Evolutionary conservation across 73 alveolate genomes (phyloP).

Genomic region (Paraurostyla sp.): DNA sequence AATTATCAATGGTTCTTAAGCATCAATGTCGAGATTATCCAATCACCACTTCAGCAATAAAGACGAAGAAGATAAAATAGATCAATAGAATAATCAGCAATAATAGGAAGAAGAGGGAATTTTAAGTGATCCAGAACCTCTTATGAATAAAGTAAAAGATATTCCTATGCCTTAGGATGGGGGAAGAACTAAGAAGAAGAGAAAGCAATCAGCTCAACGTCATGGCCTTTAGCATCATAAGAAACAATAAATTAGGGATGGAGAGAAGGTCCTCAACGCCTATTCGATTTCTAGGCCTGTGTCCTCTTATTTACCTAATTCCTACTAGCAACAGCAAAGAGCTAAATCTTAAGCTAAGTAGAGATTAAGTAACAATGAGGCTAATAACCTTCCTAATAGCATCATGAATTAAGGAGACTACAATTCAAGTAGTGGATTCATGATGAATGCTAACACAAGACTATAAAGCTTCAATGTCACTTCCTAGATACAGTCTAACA

Average conservation of each 20-base stretch:
- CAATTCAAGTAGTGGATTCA: not conserved
- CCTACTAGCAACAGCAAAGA: not conserved
- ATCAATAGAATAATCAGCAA: not conserved
- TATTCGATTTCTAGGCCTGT: slow-evolving; percentile 10
- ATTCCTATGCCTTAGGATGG: not conserved
- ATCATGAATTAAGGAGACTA: not conserved
- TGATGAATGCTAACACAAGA: not conserved
- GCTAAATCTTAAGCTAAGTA: not conserved
- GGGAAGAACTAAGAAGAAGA: not conserved
- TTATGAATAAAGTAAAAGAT: not conserved
- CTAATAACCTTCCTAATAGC: not conserved
- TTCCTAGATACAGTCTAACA: not conserved
- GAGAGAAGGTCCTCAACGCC: slow-evolving; percentile 22
- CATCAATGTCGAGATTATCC: too few species aligned
- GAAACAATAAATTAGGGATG: slow-evolving; percentile 1
- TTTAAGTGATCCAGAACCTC: slow-evolving; percentile 40
- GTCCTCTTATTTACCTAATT: slow-evolving; percentile 12
- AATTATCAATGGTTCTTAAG: too few species aligned
- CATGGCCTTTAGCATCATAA: too few species aligned
- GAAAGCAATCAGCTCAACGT: not conserved
- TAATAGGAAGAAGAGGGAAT: not conserved
- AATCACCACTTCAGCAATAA: too few species aligned
- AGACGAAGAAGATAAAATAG: not conserved
- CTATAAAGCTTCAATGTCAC: not conserved
- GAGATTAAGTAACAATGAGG: not conserved